phyloP scores from a whole-genome alignment of 805 yeast species.

The Starmerella bombicola region DNA sequence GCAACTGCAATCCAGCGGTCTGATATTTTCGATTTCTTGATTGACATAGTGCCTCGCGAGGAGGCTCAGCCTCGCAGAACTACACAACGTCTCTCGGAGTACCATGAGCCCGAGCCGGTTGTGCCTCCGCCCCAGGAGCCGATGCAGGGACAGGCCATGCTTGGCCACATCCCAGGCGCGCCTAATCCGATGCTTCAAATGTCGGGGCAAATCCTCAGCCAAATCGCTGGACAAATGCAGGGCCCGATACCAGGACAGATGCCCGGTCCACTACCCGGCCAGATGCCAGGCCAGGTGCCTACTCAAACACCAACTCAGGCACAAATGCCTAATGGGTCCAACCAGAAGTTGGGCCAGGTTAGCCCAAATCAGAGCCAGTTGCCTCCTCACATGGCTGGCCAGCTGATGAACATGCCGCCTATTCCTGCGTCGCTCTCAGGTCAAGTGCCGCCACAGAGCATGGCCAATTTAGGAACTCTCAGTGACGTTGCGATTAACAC shows the following conservation, averaged over 20 bases:
- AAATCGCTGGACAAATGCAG: background rate
- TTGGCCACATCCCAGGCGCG: background rate
- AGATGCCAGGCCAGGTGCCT: background rate
- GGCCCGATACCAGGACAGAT: background rate
- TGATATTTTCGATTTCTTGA: slow-evolving; percentile 94
- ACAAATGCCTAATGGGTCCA: background rate
- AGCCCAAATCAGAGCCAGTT: slow-evolving; percentile 1
- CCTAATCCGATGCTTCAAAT: background rate
- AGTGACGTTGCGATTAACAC: background rate
- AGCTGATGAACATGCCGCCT: no score
- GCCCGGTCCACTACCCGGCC: background rate
- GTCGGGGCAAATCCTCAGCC: background rate
- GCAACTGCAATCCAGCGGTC: slow-evolving; percentile 89
- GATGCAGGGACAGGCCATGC: background rate
- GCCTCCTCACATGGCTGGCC: background rate
- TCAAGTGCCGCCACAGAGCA: no score
- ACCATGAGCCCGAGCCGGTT: background rate
- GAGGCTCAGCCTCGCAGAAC: slow-evolving; percentile 36
- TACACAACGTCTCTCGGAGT: background rate
- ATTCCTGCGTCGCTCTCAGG: no score
- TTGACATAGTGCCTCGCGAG: slow-evolving; percentile 90
- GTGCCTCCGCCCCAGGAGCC: background rate
- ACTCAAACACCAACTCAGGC: background rate
- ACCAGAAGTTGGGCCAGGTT: background rate
- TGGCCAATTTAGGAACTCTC: background rate